Percentiles rank a stretch among this genome's conserved stretches.
Evolutionary conservation across 139 green algal genomes (phyloP).

Genomic region (Chlorella ohadii): DNA sequence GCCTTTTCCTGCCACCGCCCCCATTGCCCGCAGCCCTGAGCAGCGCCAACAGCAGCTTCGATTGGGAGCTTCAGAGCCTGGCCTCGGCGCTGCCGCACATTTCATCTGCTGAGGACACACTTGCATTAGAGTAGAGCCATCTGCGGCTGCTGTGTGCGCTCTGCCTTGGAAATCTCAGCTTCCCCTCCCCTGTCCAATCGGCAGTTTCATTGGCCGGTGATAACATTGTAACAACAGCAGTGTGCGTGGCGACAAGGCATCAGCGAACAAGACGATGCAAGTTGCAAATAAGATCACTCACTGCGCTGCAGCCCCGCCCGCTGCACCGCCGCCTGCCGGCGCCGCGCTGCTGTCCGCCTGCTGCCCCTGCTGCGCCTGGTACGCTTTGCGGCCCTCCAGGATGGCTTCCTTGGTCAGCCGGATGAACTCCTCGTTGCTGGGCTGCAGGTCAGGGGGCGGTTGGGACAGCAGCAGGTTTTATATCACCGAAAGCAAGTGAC

Average conservation of each 20-base stretch:
- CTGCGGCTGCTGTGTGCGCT: too few species aligned
- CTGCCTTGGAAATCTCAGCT: too few species aligned
- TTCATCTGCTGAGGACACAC: neutral
- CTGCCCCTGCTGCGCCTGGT: neutral
- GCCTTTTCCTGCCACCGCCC: too few species aligned
- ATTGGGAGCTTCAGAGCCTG: constrained; percentile 50
- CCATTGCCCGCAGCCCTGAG: neutral
- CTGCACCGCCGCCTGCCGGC: neutral
- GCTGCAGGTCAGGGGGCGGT: neutral
- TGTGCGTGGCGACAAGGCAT: too few species aligned
- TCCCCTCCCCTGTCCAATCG: too few species aligned
- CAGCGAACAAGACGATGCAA: too few species aligned
- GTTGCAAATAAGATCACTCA: too few species aligned
- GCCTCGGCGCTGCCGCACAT: constrained; percentile 5
- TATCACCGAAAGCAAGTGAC: too few species aligned
- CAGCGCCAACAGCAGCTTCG: constrained; percentile 35
- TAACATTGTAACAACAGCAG: too few species aligned
- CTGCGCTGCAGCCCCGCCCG: neutral
- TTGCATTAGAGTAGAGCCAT: neutral
- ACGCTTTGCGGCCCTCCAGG: constrained; percentile 18
- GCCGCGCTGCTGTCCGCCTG: neutral
- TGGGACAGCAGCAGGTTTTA: too few species aligned
- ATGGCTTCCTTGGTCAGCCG: constrained; percentile 24
- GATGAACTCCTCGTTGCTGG: constrained; percentile 24
- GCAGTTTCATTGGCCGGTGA: too few species aligned